Evolutionary conservation across 2,329 filamentous ascomycete species (phyloP), one percentile per base, ranked within the genome.

Genomic region (Dryadomyces quercus-mongolicae): DNA sequence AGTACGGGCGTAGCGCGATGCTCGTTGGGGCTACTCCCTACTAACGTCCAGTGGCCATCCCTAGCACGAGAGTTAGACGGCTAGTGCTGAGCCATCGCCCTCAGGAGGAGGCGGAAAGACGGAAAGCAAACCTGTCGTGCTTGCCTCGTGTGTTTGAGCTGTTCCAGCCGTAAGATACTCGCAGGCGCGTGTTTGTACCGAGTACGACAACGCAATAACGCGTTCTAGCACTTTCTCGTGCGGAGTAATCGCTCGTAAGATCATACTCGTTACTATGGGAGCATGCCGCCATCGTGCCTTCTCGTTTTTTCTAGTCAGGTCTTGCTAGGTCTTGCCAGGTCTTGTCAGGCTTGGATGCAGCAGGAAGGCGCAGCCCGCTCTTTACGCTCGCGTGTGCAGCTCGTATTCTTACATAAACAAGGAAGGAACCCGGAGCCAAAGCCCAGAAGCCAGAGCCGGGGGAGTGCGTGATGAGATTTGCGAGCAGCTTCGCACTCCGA

Each of bases 21-120:
- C 36, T 34, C 31, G 47, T 38, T 49, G 47, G 47, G 22, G 15
- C 47, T 50, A 50, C 48, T 50, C 48, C 48, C 31, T 50, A 50
- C 48, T 50, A 50, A 36, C 18, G 38, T 36, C 44, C 10, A 18
- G 18, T 18, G 13, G 12, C 18, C 18, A 21, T 40, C 36, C 36
- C 36, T 40, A 40, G 36, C 36, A 40, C 6, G 10, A 40, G 8
- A 12, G 15, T 40, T 40, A 40, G 25, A 31, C 25, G 25, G 25
- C 25, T 31, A 31, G 25, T 31, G 25, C 25, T 31, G 25, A 31
- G 25, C 25, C 25, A 31, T 31, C 25, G 25, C 25, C 25, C 25
- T 31, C 25, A 31, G 25, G 25, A 31, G 25, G 25, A 31, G 25
- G 25, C 25, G 25, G 25, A 31, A 31, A 31, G 25, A 8, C 25